These are phyloP conservation scores for Microthyrium microscopicum DNA, from an alignment of 2,329 filamentous ascomycete genomes.

Conservation along the genomic window DNA sequence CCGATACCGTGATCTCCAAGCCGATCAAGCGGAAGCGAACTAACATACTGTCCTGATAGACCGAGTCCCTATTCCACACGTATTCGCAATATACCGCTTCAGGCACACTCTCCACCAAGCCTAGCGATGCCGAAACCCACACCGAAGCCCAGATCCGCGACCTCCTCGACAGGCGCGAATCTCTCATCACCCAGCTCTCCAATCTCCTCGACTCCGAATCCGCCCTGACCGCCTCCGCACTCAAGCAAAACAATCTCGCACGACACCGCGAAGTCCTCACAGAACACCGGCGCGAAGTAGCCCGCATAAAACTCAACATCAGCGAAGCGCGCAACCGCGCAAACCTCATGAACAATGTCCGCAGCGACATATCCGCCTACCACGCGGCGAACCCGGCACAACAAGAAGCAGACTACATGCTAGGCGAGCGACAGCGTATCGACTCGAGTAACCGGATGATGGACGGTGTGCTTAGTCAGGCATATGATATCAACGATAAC, in stretches of 20 bases:
- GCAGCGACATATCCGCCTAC: constrained; percentile 82
- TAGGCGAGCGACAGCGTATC: constrained; percentile 69
- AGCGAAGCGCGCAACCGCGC: constrained; percentile 66
- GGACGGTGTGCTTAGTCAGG: constrained; percentile 82
- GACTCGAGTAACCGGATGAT: constrained; percentile 82
- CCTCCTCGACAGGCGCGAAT: constrained; percentile 74
- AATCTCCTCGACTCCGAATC: constrained; percentile 89
- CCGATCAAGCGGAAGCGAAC: constrained; percentile 3
- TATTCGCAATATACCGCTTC: constrained; percentile 85
- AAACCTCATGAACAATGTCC: constrained; percentile 80
- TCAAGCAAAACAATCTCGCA: constrained; percentile 93
- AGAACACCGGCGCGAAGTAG: constrained; percentile 71
- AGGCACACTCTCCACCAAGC: constrained; percentile 62
- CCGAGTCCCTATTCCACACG: constrained; percentile 63
- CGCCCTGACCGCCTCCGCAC: constrained; percentile 66
- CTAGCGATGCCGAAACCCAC: constrained; percentile 66
- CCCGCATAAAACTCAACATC: constrained; percentile 56
- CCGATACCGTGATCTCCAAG: constrained; percentile 11
- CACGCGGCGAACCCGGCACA: constrained; percentile 58
- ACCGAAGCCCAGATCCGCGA: constrained; percentile 73
- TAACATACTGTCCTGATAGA: constrained; percentile 35
- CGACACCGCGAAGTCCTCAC: constrained; percentile 80
- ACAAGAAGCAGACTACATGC: constrained; percentile 92
- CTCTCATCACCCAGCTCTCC: constrained; percentile 62
- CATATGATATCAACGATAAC: constrained; percentile 89